Percentiles rank a stretch among this genome's conserved stretches.
Evolutionary conservation across 2,329 filamentous ascomycete species (phyloP).

Genomic region (Sclerotinia borealis): DNA sequence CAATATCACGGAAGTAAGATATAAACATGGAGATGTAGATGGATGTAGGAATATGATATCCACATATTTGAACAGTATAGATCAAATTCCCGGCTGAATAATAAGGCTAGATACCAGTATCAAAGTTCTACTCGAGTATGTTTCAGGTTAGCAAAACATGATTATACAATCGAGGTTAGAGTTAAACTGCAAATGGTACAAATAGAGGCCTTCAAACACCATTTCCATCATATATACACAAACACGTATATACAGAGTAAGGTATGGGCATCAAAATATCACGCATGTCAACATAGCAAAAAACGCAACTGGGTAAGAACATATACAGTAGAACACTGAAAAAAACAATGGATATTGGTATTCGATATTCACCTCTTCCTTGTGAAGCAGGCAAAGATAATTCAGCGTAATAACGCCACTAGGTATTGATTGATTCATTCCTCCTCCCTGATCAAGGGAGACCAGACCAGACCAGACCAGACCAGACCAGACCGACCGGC

Average conservation of each 20-base stretch:
- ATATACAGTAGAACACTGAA: neutral
- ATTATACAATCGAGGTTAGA: neutral
- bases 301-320: neutral
- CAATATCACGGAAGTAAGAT: no score
- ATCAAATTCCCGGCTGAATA: neutral
- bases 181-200: no score
- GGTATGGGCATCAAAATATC: neutral
- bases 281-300: neutral
- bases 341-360: constrained; percentile 1
- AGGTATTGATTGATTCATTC: constrained; percentile 2
- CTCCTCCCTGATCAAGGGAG: constrained; percentile 2
- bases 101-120: neutral
- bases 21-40: no score
- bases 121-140: no score
- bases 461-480: no score
- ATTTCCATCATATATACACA: no score
- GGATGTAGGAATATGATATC: no score
- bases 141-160: neutral
- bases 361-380: neutral
- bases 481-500: neutral
- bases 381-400: neutral
- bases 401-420: constrained; percentile 4
- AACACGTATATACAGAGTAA: neutral
- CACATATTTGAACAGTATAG: no score
- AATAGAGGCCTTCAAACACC: no score